phyloP scores from a whole-genome alignment of 1,284 basidiomycete genomes.

The Sporisorium scitamineum region DNA sequence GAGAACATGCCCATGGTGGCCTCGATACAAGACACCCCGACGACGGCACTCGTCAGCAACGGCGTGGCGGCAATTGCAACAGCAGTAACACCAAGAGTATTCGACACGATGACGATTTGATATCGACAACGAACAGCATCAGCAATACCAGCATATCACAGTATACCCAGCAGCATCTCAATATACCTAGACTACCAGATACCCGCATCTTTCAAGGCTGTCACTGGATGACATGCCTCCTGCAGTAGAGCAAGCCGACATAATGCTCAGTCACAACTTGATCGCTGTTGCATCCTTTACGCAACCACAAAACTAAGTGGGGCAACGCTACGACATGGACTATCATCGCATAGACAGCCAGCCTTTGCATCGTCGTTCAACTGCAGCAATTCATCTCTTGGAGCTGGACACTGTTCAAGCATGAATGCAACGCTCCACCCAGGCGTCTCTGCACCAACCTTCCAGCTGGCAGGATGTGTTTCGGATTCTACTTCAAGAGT shows the following conservation, averaged over 20 bases:
- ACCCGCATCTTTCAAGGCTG: not conserved
- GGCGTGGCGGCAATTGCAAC: constrained; percentile 16
- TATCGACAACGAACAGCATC: not conserved
- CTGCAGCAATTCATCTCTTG: no score
- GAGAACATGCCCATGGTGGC: constrained; percentile 44
- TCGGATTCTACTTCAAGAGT: constrained; percentile 46
- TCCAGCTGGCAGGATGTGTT: constrained; percentile 40
- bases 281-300: not conserved
- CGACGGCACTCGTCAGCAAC: constrained; percentile 16
- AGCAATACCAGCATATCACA: not conserved
- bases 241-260: not conserved
- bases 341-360: not conserved
- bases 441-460: not conserved
- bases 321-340: not conserved
- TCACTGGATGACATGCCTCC: not conserved
- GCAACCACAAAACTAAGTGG: not conserved
- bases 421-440: not conserved
- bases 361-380: not conserved
- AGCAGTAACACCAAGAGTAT: constrained; percentile 18
- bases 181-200: not conserved
- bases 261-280: no score
- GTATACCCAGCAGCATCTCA: not conserved
- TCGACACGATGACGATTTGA: constrained; percentile 37
- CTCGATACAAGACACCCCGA: constrained; percentile 41
- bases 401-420: not conserved